Percentiles rank a stretch among this genome's conserved stretches.
phyloP scores from a whole-genome alignment of 2,329 filamentous ascomycete species.

The Aspergillus intermedius region DNA sequence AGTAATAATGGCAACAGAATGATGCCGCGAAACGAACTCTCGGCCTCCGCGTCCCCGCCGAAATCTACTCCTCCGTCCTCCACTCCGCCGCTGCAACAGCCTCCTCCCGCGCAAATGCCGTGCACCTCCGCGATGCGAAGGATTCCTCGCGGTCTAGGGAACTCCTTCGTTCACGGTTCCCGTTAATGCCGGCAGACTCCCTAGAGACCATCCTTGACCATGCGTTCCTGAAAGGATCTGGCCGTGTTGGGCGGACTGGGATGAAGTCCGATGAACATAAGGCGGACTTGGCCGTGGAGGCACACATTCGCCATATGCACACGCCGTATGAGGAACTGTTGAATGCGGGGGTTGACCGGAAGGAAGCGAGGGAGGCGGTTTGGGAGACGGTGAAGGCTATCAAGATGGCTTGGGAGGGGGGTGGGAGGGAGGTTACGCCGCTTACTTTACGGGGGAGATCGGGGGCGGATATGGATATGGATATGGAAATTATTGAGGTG shows the following conservation, averaged over 20 bases:
- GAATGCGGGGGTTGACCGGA: conserved; percentile 15
- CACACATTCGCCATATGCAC: conserved; percentile 38
- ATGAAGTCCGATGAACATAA: conserved; percentile 28
- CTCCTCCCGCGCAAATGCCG: conserved; percentile 33
- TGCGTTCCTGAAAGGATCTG: conserved; percentile 36
- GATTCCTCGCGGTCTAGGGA: conserved; percentile 18
- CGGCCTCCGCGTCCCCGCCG: conserved; percentile 40
- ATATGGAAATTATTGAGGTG: background rate
- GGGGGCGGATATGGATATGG: background rate
- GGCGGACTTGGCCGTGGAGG: conserved; percentile 35
- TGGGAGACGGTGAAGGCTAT: conserved; percentile 23
- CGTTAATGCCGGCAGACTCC: conserved; percentile 29
- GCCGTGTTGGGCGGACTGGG: conserved; percentile 34
- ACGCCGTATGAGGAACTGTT: conserved; percentile 36
- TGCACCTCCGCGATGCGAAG: conserved; percentile 30
- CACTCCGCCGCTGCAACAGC: conserved; percentile 35
- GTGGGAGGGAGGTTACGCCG: background rate
- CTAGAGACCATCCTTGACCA: conserved; percentile 30
- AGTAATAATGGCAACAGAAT: conserved; percentile 15
- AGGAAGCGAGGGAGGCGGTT: conserved; percentile 26
- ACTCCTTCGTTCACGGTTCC: conserved; percentile 29
- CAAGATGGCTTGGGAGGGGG: conserved; percentile 26
- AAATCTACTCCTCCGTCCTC: conserved; percentile 34
- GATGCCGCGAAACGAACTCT: conserved; percentile 24
- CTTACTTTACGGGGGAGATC: conserved; percentile 7